Percentiles rank a stretch among this genome's conserved stretches.
Conservation (phyloP, 1,284 basidiomycete genomes). For the Kalmanozyma brasiliensis region DNA sequence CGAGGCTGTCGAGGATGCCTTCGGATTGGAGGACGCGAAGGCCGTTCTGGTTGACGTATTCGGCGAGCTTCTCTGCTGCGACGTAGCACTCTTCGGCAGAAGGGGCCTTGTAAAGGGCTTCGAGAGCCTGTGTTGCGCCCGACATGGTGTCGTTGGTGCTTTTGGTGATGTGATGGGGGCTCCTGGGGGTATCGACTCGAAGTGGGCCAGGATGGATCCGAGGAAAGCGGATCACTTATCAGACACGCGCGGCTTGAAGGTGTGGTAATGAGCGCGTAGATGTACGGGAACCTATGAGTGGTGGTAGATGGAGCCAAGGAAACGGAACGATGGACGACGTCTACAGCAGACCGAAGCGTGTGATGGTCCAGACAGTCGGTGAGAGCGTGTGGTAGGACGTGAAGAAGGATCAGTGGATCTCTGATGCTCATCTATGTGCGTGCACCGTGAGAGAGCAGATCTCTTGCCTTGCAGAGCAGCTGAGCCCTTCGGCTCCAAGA, state of each 20-base stretch:
- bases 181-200: too few species aligned
- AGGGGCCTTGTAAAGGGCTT: slow-evolving; percentile 57
- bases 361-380: slow-evolving; percentile 22
- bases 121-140: slow-evolving; percentile 37
- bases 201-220: too few species aligned
- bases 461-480: too few species aligned
- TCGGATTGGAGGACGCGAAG: slow-evolving; percentile 66
- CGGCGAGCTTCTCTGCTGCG: slow-evolving; percentile 68
- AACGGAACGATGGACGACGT: slow-evolving; percentile 1
- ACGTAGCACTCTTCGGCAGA: slow-evolving; percentile 56
- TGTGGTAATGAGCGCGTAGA: slow-evolving; percentile 4
- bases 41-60: slow-evolving; percentile 66
- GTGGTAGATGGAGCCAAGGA: slow-evolving; percentile 17
- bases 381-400: slow-evolving; percentile 15
- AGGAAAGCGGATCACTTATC: too few species aligned
- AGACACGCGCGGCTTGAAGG: not conserved
- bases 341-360: slow-evolving; percentile 5
- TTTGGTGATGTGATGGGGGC: not conserved
- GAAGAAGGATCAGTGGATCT: slow-evolving; percentile 1
- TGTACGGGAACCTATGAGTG: slow-evolving; percentile 27
- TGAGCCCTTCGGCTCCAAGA: not conserved
- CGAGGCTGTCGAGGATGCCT: slow-evolving; percentile 67
- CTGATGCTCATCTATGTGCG: too few species aligned
- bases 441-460: too few species aligned
- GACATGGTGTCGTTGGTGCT: slow-evolving; percentile 33